Percentiles rank a stretch among this genome's conserved stretches.
phyloP scores from a whole-genome alignment of 495 filamentous ascomycete species.

The Letharia columbiana region DNA sequence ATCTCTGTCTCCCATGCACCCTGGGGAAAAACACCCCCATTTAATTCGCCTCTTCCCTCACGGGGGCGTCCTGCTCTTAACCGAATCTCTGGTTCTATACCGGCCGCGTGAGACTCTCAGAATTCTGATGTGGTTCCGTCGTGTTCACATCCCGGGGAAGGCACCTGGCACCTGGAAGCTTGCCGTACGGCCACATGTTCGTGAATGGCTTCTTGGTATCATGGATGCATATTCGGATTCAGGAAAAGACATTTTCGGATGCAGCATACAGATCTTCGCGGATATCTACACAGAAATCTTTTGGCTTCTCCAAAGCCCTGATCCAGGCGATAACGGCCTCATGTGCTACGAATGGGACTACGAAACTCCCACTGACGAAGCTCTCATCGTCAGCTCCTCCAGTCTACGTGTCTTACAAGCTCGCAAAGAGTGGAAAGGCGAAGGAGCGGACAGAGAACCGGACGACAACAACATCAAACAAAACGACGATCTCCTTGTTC shows the following conservation, averaged over 20 bases:
- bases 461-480: conserved; percentile 15
- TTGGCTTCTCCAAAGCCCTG: conserved; percentile 6
- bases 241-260: conserved; percentile 12
- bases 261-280: neutral
- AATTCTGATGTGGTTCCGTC: conserved; percentile 52
- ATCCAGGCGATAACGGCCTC: neutral
- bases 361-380: conserved; percentile 15
- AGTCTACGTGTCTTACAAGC: conserved; percentile 10
- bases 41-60: conserved; percentile 48
- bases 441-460: neutral
- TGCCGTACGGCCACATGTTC: conserved; percentile 35
- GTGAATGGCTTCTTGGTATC: conserved; percentile 32
- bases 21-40: conserved; percentile 23
- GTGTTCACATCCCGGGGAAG: conserved; percentile 21
- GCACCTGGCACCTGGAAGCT: conserved; percentile 33
- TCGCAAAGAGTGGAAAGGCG: conserved; percentile 10
- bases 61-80: conserved; percentile 51
- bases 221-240: conserved; percentile 4
- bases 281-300: conserved; percentile 18
- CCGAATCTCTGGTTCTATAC: conserved; percentile 51
- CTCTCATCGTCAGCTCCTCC: conserved; percentile 15
- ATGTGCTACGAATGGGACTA: conserved; percentile 15
- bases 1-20: conserved; percentile 30
- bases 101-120: conserved; percentile 42
- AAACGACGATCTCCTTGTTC: conserved; percentile 35